These are phyloP conservation scores for Elymus sibiricus DNA, from an alignment of 176 grass and related monocot species.

Conservation along the genomic window DNA sequence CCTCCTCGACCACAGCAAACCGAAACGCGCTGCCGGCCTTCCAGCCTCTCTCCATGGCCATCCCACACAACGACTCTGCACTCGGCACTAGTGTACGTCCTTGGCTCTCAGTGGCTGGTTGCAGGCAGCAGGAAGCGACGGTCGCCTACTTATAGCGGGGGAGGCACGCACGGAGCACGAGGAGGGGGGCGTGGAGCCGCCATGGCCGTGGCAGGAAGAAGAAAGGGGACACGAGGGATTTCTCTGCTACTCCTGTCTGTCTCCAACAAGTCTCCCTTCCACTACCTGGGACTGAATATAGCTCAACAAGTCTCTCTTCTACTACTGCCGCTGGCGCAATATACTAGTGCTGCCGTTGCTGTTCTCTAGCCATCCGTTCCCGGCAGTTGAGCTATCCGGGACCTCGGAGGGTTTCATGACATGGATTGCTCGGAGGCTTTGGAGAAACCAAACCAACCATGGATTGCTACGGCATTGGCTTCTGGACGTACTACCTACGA, in stretches of 20 bases:
- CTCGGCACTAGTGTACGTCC: neutral
- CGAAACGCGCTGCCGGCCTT: slow-evolving; percentile 22
- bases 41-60: slow-evolving; percentile 48
- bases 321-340: neutral
- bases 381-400: slow-evolving; percentile 44
- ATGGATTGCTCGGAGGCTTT: neutral
- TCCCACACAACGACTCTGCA: neutral
- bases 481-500: neutral
- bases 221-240: slow-evolving; percentile 41
- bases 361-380: slow-evolving; percentile 28
- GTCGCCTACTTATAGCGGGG: slow-evolving; percentile 43
- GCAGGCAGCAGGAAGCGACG: slow-evolving; percentile 11
- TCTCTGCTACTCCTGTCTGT: slow-evolving; percentile 31
- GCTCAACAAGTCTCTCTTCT: too few relatives aligned
- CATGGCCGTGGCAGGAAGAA: slow-evolving; percentile 47
- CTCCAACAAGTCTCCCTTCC: slow-evolving; percentile 27
- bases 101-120: neutral
- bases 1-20: slow-evolving; percentile 39
- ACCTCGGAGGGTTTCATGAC: slow-evolving; percentile 26
- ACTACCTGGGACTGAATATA: slow-evolving; percentile 1
- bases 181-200: slow-evolving; percentile 37
- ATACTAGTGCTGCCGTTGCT: slow-evolving; percentile 1
- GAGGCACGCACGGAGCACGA: slow-evolving; percentile 66
- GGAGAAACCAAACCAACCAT: neutral
- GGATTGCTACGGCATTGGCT: slow-evolving; percentile 22